phyloP scores from a whole-genome alignment of 495 filamentous ascomycete species.

The Daldinia caldariorum region DNA sequence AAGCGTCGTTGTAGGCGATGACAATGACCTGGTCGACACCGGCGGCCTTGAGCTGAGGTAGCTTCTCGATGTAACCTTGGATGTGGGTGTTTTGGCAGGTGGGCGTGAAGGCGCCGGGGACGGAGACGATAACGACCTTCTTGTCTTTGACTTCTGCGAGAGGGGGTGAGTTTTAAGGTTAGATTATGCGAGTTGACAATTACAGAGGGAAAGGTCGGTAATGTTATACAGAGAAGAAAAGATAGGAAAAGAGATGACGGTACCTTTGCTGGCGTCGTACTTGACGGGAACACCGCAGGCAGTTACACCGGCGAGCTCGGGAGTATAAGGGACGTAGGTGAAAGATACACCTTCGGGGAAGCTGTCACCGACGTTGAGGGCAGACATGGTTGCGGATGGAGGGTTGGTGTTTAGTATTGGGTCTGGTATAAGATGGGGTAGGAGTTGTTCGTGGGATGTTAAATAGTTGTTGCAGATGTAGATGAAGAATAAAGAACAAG shows the following conservation, averaged over 20 bases:
- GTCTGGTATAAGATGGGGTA: neutral
- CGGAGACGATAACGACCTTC: slow-evolving; percentile 90
- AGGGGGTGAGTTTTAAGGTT: slow-evolving; percentile 6
- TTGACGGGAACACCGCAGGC: slow-evolving; percentile 80
- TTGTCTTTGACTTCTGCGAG: slow-evolving; percentile 80
- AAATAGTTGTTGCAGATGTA: neutral
- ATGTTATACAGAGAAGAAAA: slow-evolving; percentile 1
- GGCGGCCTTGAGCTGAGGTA: slow-evolving; percentile 77
- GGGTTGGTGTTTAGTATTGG: neutral
- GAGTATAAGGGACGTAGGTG: slow-evolving; percentile 77
- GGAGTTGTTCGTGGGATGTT: neutral
- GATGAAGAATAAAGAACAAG: neutral
- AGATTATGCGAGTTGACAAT: no score
- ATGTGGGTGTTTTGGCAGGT: slow-evolving; percentile 89
- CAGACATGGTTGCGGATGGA: slow-evolving; percentile 62
- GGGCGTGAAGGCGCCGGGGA: slow-evolving; percentile 96
- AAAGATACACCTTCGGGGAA: slow-evolving; percentile 86
- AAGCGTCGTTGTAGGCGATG: slow-evolving; percentile 90
- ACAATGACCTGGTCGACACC: slow-evolving; percentile 87
- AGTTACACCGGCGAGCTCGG: slow-evolving; percentile 70
- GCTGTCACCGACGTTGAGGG: slow-evolving; percentile 79
- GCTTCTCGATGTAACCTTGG: slow-evolving; percentile 82
- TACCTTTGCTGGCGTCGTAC: slow-evolving; percentile 82
- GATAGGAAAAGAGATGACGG: neutral
- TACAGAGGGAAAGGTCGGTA: no score